phyloP scores from a whole-genome alignment of 2,329 filamentous ascomycete species.

The Colletotrichum sp. region DNA sequence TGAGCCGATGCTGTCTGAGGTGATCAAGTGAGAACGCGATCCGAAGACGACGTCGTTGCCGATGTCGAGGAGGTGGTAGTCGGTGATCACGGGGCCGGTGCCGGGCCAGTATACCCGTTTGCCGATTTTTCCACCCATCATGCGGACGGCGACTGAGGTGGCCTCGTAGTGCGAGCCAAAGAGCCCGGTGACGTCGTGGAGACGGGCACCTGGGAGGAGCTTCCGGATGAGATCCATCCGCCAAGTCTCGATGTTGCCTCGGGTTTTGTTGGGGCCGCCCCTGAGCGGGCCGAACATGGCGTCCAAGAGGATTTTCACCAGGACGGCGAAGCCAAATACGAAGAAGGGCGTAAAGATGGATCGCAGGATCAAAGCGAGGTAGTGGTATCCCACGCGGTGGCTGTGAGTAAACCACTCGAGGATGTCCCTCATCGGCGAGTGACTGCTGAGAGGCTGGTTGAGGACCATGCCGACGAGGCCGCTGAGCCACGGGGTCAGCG shows the following conservation, averaged over 20 bases:
- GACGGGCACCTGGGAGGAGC: constrained; percentile 45
- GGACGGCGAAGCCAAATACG: constrained; percentile 45
- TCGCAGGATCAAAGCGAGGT: constrained; percentile 49
- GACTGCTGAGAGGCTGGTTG: constrained; percentile 41
- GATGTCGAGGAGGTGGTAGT: constrained; percentile 60
- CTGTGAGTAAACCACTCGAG: constrained; percentile 55
- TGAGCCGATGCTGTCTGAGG: constrained; percentile 55
- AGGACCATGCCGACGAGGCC: constrained; percentile 67
- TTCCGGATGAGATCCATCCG: constrained; percentile 47
- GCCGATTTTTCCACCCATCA: constrained; percentile 58
- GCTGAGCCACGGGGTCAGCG: constrained; percentile 49
- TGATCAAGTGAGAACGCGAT: constrained; percentile 58
- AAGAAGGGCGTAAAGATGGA: constrained; percentile 47
- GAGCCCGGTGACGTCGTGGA: constrained; percentile 54
- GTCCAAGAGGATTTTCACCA: constrained; percentile 47
- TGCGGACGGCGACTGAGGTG: constrained; percentile 54
- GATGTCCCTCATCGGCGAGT: constrained; percentile 43
- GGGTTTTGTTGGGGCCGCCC: constrained; percentile 33
- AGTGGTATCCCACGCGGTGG: constrained; percentile 54
- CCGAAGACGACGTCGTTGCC: constrained; percentile 66
- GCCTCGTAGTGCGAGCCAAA: constrained; percentile 62
- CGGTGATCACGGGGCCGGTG: constrained; percentile 56
- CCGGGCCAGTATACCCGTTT: constrained; percentile 63
- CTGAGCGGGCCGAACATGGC: constrained; percentile 40
- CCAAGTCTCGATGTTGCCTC: constrained; percentile 46